These are phyloP conservation scores for Fermentozyma sake DNA, from an alignment of 1,139 yeast species.

Conservation along the genomic window DNA sequence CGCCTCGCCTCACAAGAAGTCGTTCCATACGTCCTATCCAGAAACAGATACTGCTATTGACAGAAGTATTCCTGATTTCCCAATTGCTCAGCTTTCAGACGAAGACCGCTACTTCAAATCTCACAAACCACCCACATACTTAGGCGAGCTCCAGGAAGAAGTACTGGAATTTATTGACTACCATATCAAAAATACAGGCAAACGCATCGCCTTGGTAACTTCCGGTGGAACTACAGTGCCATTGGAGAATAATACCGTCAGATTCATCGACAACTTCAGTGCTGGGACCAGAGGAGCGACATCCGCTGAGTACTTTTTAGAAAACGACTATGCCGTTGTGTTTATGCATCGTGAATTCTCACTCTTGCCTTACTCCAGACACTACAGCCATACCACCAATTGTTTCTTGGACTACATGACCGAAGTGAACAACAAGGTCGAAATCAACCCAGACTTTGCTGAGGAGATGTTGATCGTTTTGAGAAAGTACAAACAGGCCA, in stretches of 20 bases:
- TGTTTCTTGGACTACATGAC: constrained; percentile 83
- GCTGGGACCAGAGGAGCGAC: constrained; percentile 99
- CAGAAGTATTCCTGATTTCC: constrained; percentile 67
- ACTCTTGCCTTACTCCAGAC: constrained; percentile 84
- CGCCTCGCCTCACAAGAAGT: too few relatives aligned
- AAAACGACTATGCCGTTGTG: constrained; percentile 83
- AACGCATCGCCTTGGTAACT: constrained; percentile 74
- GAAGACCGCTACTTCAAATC: constrained; percentile 72
- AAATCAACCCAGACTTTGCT: constrained; percentile 58
- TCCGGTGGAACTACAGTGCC: constrained; percentile 99
- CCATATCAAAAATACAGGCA: constrained; percentile 36
- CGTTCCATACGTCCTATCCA: constrained; percentile 62
- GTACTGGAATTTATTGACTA: constrained; percentile 55
- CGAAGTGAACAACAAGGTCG: constrained; percentile 40
- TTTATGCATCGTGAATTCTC: constrained; percentile 91
- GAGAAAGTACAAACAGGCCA: constrained; percentile 59
- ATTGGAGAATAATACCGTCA: constrained; percentile 88
- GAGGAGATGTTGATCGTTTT: constrained; percentile 62
- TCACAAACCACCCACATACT: constrained; percentile 71
- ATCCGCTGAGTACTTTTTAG: constrained; percentile 86
- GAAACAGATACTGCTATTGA: constrained; percentile 74
- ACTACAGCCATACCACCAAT: constrained; percentile 78
- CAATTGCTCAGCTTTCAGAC: constrained; percentile 69
- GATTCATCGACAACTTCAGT: constrained; percentile 93
- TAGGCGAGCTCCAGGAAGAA: constrained; percentile 54